Evolutionary conservation across 495 filamentous ascomycete genomes (phyloP), one percentile per base, ranked within the genome.

Genomic region (Peziza echinospora): DNA sequence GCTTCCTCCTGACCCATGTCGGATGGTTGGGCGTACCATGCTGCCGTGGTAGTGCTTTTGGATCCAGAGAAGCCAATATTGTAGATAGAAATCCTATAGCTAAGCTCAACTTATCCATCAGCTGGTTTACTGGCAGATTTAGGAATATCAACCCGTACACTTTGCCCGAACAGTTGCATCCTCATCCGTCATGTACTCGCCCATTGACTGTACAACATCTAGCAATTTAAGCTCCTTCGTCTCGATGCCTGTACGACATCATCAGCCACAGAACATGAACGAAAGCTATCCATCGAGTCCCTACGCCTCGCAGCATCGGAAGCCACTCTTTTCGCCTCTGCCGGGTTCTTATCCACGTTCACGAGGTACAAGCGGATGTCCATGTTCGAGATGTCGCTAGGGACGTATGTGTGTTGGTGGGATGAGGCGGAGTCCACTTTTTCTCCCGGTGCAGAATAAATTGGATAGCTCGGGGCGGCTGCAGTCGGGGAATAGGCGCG

Each of bases 151-250:
- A 26, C 19, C 7, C 24, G 22, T 34, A 58, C 55, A 50, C 63
- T 77, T 80, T 19, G 74, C 67, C 6, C 79, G 69, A 21, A 76
- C 57, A 23, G 69, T 67, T 37, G 65, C 64, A 59, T 83, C 77
- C 48, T 82, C 78, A 52, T 78, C 71, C 44, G 78, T 80, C 49
- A 83, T 67, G 45, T 80, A 80, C 60, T 78, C 74, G 9, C 71
- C 75, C 22, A 84, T 62, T 10, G 71, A 72, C 56, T 80, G 72
- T 13, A 84, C 73, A 26, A 80, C 60, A 30, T 76, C 72, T 42
- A 84, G 66, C 17, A 84, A 62, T 45, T 75, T 79, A 21, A 69
- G 65, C 44, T 78, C 66, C 50, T 72, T 75, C 46, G 48, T 68
- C 54, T 78, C 71, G 44, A 84, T 63, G 53, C 70, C 75, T 81